phyloP scores from a whole-genome alignment of 2,329 filamentous ascomycete genomes.

The Akanthomyces muscarius region DNA sequence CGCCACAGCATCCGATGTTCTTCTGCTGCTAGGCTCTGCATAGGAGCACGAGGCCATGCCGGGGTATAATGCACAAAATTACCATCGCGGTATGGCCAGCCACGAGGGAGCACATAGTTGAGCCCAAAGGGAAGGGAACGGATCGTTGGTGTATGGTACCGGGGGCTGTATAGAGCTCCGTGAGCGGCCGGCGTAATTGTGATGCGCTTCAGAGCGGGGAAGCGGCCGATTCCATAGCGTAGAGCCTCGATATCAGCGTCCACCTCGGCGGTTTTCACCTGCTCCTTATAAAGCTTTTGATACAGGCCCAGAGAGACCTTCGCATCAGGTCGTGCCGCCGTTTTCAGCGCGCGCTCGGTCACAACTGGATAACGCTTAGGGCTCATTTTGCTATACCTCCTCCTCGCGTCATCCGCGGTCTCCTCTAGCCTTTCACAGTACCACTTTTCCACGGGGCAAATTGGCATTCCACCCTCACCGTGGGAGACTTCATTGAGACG shows the following conservation, averaged over 20 bases:
- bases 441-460: neutral
- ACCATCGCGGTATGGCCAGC: constrained; percentile 25
- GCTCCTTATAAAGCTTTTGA: neutral
- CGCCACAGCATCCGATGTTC: neutral
- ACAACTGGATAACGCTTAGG: neutral
- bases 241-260: constrained; percentile 28
- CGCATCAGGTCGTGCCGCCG: neutral
- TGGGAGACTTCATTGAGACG: neutral
- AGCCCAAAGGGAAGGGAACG: constrained; percentile 34
- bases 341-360: neutral
- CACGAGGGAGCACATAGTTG: constrained; percentile 33
- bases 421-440: neutral
- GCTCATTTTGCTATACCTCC: neutral
- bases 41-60: neutral
- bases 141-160: constrained; percentile 38
- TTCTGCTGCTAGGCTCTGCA: neutral
- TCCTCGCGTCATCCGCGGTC: neutral
- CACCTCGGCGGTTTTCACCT: neutral
- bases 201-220: constrained; percentile 30
- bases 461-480: neutral
- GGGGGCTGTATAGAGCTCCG: constrained; percentile 28
- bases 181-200: constrained; percentile 35
- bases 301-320: neutral
- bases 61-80: neutral
- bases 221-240: constrained; percentile 26